Evolutionary conservation across 1,139 yeast genomes (phyloP), one percentile per base, ranked within the genome.

Genomic region (Saccharomyces uvarum): DNA sequence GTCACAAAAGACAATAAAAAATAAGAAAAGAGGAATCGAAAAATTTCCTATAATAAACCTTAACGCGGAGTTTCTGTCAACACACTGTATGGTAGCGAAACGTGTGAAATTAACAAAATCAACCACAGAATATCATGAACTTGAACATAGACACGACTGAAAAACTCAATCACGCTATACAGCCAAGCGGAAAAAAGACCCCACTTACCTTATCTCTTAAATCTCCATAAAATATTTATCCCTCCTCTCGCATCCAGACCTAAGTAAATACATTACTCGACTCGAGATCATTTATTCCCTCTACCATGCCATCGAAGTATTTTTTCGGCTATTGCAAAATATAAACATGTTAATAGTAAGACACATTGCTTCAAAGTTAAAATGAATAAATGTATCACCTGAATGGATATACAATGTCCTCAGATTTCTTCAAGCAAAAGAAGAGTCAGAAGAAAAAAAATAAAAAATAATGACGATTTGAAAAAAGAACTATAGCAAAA

Each of bases 21-120:
- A n/a, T 26, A 48, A 44, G 28, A 24, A 6, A n/a, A 6, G 33
- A n/a, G 16, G 46, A 27, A 33, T 31, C 47, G 47, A 55, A 38
- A 19, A 32, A 32, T 41, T 32, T 48, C 53, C 49, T 48, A 48
- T 50, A 38, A 47, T 38, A 26, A 49, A 41, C 53, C 51, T 50
- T 33, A 42, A 33, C 46, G 54, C 47, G 47, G 47, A 47, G 29
- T 33, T 47, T 44, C 32, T 29, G 52, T 41, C 49, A 46, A 56
- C 63, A 59, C 57, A 61, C 64, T 63, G 38, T 66, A 66, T 66
- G 68, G 70, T 55, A 55, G 63, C 48, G 63, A 60, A 62, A 64
- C 61, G 57, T 54, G 59, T 60, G 63, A 59, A 59, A 54, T 57
- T 26, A 47, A 33, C 49, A 31, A 29, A 53, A 47, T 28, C 51